Evolutionary conservation across 2,329 filamentous ascomycete genomes (phyloP), one percentile per base, ranked within the genome.

Genomic region (Colletotrichum paranaense): DNA sequence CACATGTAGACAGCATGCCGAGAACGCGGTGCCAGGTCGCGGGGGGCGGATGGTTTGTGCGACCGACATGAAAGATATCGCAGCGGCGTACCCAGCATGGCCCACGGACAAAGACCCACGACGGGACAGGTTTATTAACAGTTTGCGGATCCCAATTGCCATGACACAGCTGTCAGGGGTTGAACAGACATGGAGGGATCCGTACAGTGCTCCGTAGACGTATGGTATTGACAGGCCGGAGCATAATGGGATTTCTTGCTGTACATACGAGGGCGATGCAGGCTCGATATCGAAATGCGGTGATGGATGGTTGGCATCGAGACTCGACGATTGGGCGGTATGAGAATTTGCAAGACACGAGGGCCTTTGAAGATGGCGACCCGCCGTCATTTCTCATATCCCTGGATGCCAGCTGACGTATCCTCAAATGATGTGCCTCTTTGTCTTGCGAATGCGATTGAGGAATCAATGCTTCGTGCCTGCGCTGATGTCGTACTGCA

Each of bases 241-340:
- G 11, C 49, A 68, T 57, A n/a, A 57, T 58, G 59, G 19, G 49
- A 42, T 26, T 49, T 69, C 24, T n/a, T 22, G 24, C 7, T 26
- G 30, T 28, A 65, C n/a, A n/a, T n/a, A n/a, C 22, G 49, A 24
- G 42, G 58, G 58, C 19, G 24, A 63, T 49, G 46, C 52, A 38
- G 53, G 65, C 24, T 42, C 58, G 69, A 72, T 69, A 30, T 52
- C 64, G 66, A 46, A 49, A 69, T 64, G 58, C 55, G 38, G 59
- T 24, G 42, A 73, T 60, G 70, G 59, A 53, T 69, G 35, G 26
- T 26, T 35, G 32, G 55, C 70, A 73, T 73, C 70, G 66, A 63
- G 42, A 73, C 12, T 46, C 53, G 35, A 35, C 66, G 46, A 65
- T 69, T 73, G 66, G 67, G 26, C 12, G 30, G 7, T n/a, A 69